Evolutionary conservation across 768 basidiomycete genomes (phyloP).

Genomic region (Tricholoma flavovirens): DNA sequence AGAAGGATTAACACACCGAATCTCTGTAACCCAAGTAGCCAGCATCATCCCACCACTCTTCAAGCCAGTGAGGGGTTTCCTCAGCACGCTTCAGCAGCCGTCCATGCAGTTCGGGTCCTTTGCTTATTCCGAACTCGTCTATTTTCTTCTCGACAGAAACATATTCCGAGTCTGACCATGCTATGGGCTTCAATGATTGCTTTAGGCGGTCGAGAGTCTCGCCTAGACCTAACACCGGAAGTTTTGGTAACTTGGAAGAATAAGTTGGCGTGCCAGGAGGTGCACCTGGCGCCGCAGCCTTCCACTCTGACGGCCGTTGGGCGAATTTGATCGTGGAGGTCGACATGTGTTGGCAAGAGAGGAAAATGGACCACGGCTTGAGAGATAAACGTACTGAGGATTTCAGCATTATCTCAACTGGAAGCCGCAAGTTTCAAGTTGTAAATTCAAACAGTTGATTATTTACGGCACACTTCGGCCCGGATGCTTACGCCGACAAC

Average conservation of each 20-base stretch:
- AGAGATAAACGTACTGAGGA: background rate
- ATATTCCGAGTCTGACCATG: conserved; percentile 57
- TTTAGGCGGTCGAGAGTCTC: conserved; percentile 67
- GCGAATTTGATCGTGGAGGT: conserved; percentile 17
- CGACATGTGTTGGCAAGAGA: conserved; percentile 12
- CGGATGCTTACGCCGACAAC: too few species aligned
- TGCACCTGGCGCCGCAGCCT: conserved; percentile 58
- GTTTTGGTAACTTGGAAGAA: conserved; percentile 52
- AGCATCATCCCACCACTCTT: conserved; percentile 90
- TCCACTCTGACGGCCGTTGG: conserved; percentile 58
- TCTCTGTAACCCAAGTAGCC: conserved; percentile 85
- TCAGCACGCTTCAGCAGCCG: conserved; percentile 51
- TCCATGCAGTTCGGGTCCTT: conserved; percentile 56
- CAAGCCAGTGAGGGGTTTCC: conserved; percentile 74
- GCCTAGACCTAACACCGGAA: conserved; percentile 70
- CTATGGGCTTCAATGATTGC: conserved; percentile 66
- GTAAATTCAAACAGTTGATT: background rate
- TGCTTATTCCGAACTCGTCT: conserved; percentile 49
- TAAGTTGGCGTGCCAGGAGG: conserved; percentile 54
- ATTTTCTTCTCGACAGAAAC: conserved; percentile 53
- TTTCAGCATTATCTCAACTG: background rate
- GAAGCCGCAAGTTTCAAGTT: too few species aligned
- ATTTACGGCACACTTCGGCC: too few species aligned
- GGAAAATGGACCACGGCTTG: background rate
- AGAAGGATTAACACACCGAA: conserved; percentile 43